Evolutionary conservation across 169 alveolate species (phyloP), one percentile per base, ranked within the genome.

Genomic region (Plasmodium inui): DNA sequence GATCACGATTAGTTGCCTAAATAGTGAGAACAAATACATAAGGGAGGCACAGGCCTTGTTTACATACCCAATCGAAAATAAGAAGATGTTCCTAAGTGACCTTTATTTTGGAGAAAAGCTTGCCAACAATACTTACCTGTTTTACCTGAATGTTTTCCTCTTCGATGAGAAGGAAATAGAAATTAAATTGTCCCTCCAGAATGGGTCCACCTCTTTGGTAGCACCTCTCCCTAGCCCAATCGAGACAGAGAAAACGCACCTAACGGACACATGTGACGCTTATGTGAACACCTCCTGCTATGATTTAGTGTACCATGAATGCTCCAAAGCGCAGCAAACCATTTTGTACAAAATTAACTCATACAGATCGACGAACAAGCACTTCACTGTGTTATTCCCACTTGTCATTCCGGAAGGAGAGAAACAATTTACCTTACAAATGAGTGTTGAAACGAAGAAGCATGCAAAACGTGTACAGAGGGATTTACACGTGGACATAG

Each of bases 161-260:
- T 88, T 34, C 50, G 82, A 71, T 39, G 94, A 88, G 55, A 76
- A 88, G 82, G 94, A 88, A 17, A n/a, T 88, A 34, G 94, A 88
- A 26, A 78, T 88, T n/a, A 88, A 79, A 17, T 12, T 88, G 26
- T 37, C 83, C 9, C 39, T 82, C 6, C 34, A 17, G 30, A 9
- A 61, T 10, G 10, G 22, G 14, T 6, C 79, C 39, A 50, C 76
- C 2, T 2, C 17, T 46, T 9, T 14, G 30, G 32, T 22, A 19
- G 37, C 19, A 44, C 12, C 7, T 5, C 9, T 34, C 67, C 34
- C 8, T 14, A 28, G 0, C 6, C 37, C 41, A 50, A 32, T 30
- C 12, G 7, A 14, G 12, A 50, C 61, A 28, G 26, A 19, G 3
- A 55, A 61, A 17, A 17, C 82, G 17, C 72, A 88, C 19, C 55